Evolutionary conservation across 2,329 filamentous ascomycete genomes (phyloP).

Genomic region (Penicillium sp.): DNA sequence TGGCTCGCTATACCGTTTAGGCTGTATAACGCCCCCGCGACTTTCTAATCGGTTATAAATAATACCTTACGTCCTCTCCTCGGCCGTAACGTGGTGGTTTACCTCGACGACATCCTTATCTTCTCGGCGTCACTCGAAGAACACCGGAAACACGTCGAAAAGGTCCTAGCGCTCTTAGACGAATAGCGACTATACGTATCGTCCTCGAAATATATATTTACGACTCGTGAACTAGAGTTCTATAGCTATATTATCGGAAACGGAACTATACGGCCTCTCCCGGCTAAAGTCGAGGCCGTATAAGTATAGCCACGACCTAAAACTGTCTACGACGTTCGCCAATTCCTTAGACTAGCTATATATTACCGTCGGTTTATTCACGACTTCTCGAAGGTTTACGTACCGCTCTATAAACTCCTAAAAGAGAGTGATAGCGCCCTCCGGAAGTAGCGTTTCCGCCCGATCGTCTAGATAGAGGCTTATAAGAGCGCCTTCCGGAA

Average conservation of each 20-base stretch:
- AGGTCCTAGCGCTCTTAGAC: neutral
- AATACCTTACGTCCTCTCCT: neutral
- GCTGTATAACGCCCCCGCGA: neutral
- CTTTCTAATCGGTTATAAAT: neutral
- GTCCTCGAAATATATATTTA: neutral
- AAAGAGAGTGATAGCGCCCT: neutral
- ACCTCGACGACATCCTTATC: constrained; percentile 2
- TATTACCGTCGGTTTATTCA: constrained; percentile 1
- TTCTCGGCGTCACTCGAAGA: neutral
- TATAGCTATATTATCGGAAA: constrained; percentile 1
- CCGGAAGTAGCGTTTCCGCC: neutral
- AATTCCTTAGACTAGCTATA: neutral
- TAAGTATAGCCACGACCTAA: neutral
- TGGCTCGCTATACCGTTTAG: constrained; percentile 1
- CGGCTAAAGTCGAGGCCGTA: neutral
- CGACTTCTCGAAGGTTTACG: neutral
- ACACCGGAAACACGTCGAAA: neutral
- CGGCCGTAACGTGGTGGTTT: neutral
- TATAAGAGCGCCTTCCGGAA: too few relatives aligned
- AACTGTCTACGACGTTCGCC: neutral
- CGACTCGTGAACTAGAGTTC: neutral
- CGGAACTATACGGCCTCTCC: neutral
- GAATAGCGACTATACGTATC: neutral
- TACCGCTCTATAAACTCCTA: neutral
- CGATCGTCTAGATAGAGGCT: too few relatives aligned